These are phyloP conservation scores for Pleurotus sapidus DNA, from an alignment of 768 basidiomycete genomes.

Conservation along the genomic window DNA sequence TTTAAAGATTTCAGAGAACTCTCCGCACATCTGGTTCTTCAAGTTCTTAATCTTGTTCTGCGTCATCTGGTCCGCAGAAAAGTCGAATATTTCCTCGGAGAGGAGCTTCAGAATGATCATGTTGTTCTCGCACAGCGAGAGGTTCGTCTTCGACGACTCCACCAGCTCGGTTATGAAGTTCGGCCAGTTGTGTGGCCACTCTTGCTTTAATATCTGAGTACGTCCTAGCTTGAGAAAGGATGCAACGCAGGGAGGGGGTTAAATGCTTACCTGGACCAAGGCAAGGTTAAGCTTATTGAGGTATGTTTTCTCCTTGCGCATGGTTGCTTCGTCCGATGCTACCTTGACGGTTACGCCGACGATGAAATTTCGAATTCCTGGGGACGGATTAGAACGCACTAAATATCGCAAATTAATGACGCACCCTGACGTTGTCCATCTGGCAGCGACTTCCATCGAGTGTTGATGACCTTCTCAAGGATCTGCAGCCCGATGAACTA, in stretches of 20 bases:
- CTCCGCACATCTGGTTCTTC: slow-evolving; percentile 97
- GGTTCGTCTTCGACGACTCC: slow-evolving; percentile 94
- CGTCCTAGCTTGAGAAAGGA: too few species aligned
- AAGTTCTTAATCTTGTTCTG: slow-evolving; percentile 96
- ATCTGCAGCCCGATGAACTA: slow-evolving; percentile 98
- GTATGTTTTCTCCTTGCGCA: slow-evolving; percentile 92
- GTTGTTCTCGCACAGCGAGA: slow-evolving; percentile 98
- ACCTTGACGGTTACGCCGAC: slow-evolving; percentile 91
- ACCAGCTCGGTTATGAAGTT: slow-evolving; percentile 96
- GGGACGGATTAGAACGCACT: too few species aligned
- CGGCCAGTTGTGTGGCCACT: slow-evolving; percentile 99
- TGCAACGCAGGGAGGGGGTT: too few species aligned
- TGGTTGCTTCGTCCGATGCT: slow-evolving; percentile 85
- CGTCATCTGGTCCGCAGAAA: slow-evolving; percentile 97
- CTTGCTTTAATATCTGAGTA: slow-evolving; percentile 83
- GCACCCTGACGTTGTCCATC: slow-evolving; percentile 91
- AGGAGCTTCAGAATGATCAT: slow-evolving; percentile 97
- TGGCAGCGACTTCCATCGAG: slow-evolving; percentile 94
- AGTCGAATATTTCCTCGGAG: slow-evolving; percentile 99
- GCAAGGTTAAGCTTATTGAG: slow-evolving; percentile 97
- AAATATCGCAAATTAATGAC: too few species aligned
- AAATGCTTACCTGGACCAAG: slow-evolving; percentile 60
- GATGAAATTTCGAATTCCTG: slow-evolving; percentile 86
- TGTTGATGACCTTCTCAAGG: slow-evolving; percentile 91
- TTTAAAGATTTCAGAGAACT: slow-evolving; percentile 97